These are phyloP conservation scores for Apiospora malaysiana DNA, from an alignment of 2,329 filamentous ascomycete species.

Conservation along the genomic window DNA sequence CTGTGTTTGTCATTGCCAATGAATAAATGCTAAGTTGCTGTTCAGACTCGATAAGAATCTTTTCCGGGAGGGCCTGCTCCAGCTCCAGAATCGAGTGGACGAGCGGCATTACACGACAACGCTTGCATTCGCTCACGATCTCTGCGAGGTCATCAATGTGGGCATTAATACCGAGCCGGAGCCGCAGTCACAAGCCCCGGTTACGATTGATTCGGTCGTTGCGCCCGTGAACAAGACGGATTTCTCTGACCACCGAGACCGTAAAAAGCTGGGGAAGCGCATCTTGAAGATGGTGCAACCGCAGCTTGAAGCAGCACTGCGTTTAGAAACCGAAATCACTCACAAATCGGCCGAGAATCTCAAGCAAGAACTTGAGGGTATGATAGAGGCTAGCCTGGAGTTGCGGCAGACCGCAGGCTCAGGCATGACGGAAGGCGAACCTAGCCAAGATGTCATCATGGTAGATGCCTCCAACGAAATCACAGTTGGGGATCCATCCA, in stretches of 20 bases:
- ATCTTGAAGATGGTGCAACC: conserved; percentile 86
- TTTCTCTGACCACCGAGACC: conserved; percentile 76
- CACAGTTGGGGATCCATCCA: conserved; percentile 45
- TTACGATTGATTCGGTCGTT: conserved; percentile 45
- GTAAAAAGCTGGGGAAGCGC: conserved; percentile 84
- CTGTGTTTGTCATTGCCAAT: conserved; percentile 27
- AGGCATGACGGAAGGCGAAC: conserved; percentile 47
- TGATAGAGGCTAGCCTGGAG: conserved; percentile 73
- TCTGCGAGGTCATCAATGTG: conserved; percentile 58
- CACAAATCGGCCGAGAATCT: conserved; percentile 73
- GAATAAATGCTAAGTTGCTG: conserved; percentile 23
- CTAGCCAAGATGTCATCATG: conserved; percentile 57
- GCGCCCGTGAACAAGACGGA: conserved; percentile 57
- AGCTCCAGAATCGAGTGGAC: conserved; percentile 59
- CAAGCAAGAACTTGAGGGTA: conserved; percentile 73
- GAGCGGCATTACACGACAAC: conserved; percentile 63
- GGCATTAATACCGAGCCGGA: conserved; percentile 55
- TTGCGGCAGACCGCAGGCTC: conserved; percentile 48
- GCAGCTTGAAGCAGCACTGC: conserved; percentile 75
- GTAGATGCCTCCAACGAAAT: conserved; percentile 56
- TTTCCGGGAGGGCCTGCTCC: conserved; percentile 58
- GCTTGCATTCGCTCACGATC: conserved; percentile 61
- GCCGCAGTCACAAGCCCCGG: conserved; percentile 33
- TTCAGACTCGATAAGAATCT: conserved; percentile 68
- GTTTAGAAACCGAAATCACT: conserved; percentile 81